phyloP scores from a whole-genome alignment of 2,329 filamentous ascomycete genomes.

The Cercospora sp. region DNA sequence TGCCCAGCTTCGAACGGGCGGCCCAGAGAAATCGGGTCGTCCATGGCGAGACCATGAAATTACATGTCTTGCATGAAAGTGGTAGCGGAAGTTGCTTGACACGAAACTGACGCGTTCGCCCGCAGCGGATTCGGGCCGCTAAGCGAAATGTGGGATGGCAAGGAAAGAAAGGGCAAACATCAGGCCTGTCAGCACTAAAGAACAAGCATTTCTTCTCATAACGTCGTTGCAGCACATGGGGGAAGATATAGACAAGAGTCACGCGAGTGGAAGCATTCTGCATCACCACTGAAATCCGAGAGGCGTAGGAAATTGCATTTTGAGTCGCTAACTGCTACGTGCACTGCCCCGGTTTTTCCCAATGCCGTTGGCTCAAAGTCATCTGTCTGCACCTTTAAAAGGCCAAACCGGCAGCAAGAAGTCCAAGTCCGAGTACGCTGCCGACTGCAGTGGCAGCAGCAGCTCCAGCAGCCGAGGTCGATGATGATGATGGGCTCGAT shows the following conservation, averaged over 20 bases:
- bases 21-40: constrained; percentile 20
- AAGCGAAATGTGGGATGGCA: constrained; percentile 1
- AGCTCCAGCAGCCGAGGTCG: constrained; percentile 22
- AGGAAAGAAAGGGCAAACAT: not conserved
- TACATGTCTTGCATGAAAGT: not conserved
- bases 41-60: constrained; percentile 12
- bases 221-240: not conserved
- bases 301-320: not conserved
- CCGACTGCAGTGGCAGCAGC: constrained; percentile 24
- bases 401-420: constrained; percentile 27
- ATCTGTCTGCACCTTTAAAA: constrained; percentile 15
- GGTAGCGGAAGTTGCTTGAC: not conserved
- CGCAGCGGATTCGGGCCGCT: not conserved
- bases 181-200: not conserved
- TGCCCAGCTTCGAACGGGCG: constrained; percentile 29
- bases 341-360: not conserved
- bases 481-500: not conserved
- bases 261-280: not conserved
- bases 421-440: constrained; percentile 25
- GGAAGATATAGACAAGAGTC: not conserved
- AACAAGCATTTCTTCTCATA: not conserved
- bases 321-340: not conserved
- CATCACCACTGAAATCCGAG: not conserved
- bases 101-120: not conserved
- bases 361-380: not conserved